A percentile compares a stretch with the other conserved stretches of the same genome.
These are phyloP conservation scores for Aquilaria agallochum DNA, from an alignment of 441 rosid genomes.

Conservation along the genomic window DNA sequence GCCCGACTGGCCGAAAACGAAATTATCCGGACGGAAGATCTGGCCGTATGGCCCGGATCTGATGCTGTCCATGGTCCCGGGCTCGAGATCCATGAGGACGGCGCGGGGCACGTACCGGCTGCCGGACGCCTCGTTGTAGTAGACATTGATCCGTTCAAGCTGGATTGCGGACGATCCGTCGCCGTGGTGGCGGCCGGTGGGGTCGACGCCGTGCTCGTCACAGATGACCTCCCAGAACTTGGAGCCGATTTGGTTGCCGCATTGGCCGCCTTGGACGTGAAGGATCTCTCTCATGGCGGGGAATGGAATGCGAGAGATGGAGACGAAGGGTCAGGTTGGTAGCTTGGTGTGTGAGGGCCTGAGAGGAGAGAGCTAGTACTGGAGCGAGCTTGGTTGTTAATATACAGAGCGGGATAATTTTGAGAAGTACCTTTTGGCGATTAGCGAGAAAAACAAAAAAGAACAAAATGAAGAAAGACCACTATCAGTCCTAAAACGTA, in stretches of 20 bases:
- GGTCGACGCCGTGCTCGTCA: background rate
- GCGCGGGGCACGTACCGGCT: slow-evolving; percentile 68
- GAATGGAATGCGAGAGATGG: too few species aligned
- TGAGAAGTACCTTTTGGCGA: too few species aligned
- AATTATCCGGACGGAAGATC: too few species aligned
- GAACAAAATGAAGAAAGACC: too few species aligned
- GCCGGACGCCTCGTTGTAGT: slow-evolving; percentile 67
- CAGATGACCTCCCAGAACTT: slow-evolving; percentile 23
- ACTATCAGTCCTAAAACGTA: too few species aligned
- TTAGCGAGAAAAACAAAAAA: too few species aligned
- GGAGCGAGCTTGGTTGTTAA: too few species aligned
- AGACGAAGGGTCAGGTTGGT: too few species aligned
- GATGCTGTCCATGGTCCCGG: slow-evolving; percentile 76
- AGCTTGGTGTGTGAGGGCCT: too few species aligned
- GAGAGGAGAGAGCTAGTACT: too few species aligned
- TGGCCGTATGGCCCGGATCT: slow-evolving; percentile 57
- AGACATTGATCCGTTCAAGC: slow-evolving; percentile 17
- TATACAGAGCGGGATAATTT: too few species aligned
- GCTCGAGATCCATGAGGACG: slow-evolving; percentile 78
- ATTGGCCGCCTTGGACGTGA: slow-evolving; percentile 90
- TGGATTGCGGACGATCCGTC: slow-evolving; percentile 43
- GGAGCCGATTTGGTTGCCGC: slow-evolving; percentile 97
- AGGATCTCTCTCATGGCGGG: slow-evolving; percentile 58
- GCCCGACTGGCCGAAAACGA: too few species aligned
- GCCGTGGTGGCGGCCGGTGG: slow-evolving; percentile 28